Base-by-base conservation (phyloP, 1,284 basidiomycete genomes). In the Ganoderma lingzhi region DNA sequence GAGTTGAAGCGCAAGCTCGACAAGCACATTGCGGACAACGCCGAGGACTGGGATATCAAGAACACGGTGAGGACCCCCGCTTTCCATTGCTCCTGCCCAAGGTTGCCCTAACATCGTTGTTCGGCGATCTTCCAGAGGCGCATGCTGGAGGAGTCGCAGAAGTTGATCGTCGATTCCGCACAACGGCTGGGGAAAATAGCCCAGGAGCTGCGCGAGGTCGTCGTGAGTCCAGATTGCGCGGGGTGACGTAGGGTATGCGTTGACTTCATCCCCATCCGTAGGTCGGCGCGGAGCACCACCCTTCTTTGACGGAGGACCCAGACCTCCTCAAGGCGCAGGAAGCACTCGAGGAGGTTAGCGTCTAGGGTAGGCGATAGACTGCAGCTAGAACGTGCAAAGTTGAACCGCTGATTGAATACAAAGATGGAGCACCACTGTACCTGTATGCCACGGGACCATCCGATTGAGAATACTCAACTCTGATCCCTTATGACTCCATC, bases 31-130 rank as follows among this genome's bases (percentile, higher is more conserved):
- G 87, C 85, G 10, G 87, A 90, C 61, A 87, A 84, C 35, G 87
- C 59, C 23, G 94, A 96, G 74, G 91, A 90, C 53, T 95, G 93
- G 87, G 91, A 95, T 73, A 85, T 95, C 78, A 91, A 91, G 79
- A 94, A 93, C 80, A 90, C 88, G 73, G 95, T 95, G 79, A 77
- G 93, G 84, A 63, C 39, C 62, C 64, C 23, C 63, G 37, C 37
- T 65, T 41, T 62, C 64, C 58, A 37, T n/a, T 23, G 15, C 23
- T 61, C 59, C 19, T 61, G n/a, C 59, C 45, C 6, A 39, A 6
- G 5, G n/a, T 6, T 61, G 23, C n/a, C n/a, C 59, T 61, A 42
- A 61, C 59, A 28, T 42, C 39, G 39, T 61, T 23, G 39, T 28
- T 39, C 59, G 59, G 23, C 14, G 59, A 61, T 61, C 58, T 30